Evolutionary conservation across 148 eudicot genomes (phyloP).

Genomic region (Camellia japonica): DNA sequence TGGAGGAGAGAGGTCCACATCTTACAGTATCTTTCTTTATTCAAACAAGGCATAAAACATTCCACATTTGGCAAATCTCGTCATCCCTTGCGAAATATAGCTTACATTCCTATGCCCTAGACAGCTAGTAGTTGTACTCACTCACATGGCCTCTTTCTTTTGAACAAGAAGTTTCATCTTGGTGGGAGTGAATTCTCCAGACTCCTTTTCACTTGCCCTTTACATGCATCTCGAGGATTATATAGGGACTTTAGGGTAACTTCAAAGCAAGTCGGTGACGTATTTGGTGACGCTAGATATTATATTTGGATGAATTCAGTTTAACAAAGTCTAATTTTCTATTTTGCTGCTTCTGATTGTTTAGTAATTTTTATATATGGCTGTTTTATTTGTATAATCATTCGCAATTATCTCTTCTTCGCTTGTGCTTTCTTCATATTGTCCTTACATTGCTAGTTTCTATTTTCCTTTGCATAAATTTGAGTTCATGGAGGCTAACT

Average conservation of each 20-base stretch:
- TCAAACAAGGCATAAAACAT: slow-evolving; percentile 13
- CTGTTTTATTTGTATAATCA: background rate
- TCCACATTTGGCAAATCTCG: slow-evolving; percentile 27
- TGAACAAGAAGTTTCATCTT: slow-evolving; percentile 8
- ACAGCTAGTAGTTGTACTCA: slow-evolving; percentile 13
- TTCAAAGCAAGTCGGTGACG: slow-evolving; percentile 13
- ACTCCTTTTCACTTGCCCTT: background rate
- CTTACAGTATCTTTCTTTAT: slow-evolving; percentile 19
- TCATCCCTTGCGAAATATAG: background rate
- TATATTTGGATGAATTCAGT: background rate
- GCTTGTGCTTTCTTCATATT: background rate
- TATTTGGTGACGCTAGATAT: background rate
- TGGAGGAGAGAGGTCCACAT: slow-evolving; percentile 39
- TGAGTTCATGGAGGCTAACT: too few species aligned
- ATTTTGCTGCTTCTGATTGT: background rate
- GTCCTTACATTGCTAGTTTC: background rate
- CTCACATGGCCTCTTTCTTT: slow-evolving; percentile 19
- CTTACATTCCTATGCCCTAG: slow-evolving; percentile 16
- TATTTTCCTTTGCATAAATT: background rate
- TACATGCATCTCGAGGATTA: slow-evolving; percentile 38
- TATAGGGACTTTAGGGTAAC: slow-evolving; percentile 12
- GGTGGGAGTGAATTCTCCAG: slow-evolving; percentile 22
- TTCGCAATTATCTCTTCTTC: background rate
- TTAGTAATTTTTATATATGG: background rate
- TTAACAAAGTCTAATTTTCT: background rate